Conservation (phyloP, 2,329 filamentous ascomycete species). For the Rhinocladiella mackenziei region DNA sequence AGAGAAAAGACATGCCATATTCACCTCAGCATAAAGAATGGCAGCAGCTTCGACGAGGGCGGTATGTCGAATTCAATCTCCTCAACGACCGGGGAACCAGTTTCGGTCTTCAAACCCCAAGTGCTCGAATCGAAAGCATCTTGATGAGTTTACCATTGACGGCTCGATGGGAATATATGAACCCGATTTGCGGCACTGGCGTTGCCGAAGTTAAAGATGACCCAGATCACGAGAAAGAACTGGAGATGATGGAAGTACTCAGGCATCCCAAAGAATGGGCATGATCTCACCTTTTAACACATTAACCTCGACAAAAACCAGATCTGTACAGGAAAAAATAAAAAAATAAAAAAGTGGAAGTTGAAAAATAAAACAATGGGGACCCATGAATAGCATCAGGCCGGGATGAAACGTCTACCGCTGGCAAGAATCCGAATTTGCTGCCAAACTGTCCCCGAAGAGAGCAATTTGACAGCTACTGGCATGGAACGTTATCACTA, state of each 20-base stretch:
- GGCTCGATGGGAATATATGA: constrained; percentile 94
- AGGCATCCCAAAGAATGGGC: constrained; percentile 61
- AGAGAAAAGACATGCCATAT: constrained; percentile 86
- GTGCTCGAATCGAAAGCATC: constrained; percentile 90
- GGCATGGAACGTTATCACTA: too few species aligned
- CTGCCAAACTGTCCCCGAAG: too few species aligned
- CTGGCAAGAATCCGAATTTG: too few species aligned
- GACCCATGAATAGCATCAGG: too few species aligned
- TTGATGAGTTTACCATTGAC: constrained; percentile 94
- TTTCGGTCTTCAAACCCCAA: constrained; percentile 90
- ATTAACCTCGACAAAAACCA: too few species aligned
- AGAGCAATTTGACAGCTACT: too few species aligned
- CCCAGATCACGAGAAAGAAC: constrained; percentile 54
- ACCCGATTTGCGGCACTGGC: constrained; percentile 50
- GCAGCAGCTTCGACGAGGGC: constrained; percentile 91
- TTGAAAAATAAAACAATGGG: too few species aligned
- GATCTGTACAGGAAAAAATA: too few species aligned
- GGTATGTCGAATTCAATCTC: constrained; percentile 98
- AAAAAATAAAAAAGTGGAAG: too few species aligned
- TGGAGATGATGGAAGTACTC: constrained; percentile 70
- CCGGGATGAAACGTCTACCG: too few species aligned
- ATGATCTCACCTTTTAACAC: constrained; percentile 32
- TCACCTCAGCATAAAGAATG: constrained; percentile 84
- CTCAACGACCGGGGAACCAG: constrained; percentile 93
- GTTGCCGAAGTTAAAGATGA: constrained; percentile 44